Base-by-base conservation (phyloP, 345 rosid species). In the Angophora floribunda region DNA sequence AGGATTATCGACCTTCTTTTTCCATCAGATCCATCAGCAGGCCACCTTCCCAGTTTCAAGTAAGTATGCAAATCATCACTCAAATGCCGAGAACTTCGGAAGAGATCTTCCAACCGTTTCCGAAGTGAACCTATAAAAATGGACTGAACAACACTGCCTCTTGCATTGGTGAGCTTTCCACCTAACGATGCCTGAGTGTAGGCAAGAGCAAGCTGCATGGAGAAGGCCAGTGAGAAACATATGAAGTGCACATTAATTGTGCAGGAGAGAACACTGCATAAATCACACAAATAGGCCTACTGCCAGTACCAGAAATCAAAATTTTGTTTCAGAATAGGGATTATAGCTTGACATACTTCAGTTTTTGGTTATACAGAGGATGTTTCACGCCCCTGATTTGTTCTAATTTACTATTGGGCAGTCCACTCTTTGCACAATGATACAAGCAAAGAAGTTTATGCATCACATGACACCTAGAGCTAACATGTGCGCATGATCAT, bases 171-270 rank as follows among this genome's bases (percentile, higher is more conserved):
- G 90, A 96, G 85, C 91, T 94, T 93, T 92, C 97, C 96, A 85
- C 92, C 95, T 89, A 95, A 78, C 19, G 95, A 92, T 57, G 99
- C 96, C 88, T 98, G 96, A 17, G 89, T 94, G 93, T 97, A 97
- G 84, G 96, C 90, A 86, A 98, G 90, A 41, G 97, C 98, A 92
- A 98, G 94, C 99, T 96, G 96, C 87, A 89, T 32, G 55, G 45
- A n/a, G 32, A 85, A 85, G 59, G 57, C 44, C 86, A 50, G 45
- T 52, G 45, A 85, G 86, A 53, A 85, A 50, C 61, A 85, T 51
- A 28, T 24, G 61, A 51, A 52, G 15, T 50, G 41, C 53, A 51
- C 41, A 16, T 50, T 19, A 2, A 30, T 13, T 85, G 28, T 75
- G 82, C 49, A 75, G 82, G 82, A 41, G 82, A 75, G 49, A 19